Evolutionary conservation across 176 grass and related monocot genomes (phyloP).

Genomic region (Aegilops tauschii): DNA sequence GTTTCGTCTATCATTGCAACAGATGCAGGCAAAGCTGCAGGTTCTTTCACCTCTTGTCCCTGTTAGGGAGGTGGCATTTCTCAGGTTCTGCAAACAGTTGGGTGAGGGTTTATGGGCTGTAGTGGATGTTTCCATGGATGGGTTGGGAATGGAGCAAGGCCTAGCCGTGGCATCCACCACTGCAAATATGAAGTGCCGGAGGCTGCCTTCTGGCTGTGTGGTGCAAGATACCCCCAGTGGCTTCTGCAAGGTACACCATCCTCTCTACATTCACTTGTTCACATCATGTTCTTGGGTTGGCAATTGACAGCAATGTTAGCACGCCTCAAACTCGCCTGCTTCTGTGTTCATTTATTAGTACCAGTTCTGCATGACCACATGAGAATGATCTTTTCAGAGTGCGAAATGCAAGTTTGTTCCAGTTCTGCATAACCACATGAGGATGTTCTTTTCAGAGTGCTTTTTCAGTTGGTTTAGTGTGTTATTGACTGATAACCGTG

Average conservation of each 20-base stretch:
- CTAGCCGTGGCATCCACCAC: conserved; percentile 19
- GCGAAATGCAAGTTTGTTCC: conserved; percentile 17
- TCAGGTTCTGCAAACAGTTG: conserved; percentile 85
- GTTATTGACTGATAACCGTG: conserved; percentile 34
- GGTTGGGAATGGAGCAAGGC: conserved; percentile 44
- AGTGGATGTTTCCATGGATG: conserved; percentile 89
- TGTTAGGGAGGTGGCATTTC: conserved; percentile 63
- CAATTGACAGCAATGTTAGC: neutral
- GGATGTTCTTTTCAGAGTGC: conserved; percentile 3
- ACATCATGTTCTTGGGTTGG: neutral
- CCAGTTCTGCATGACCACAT: conserved; percentile 19
- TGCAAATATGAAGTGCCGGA: conserved; percentile 50
- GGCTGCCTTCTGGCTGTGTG: conserved; percentile 88
- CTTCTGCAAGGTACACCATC: conserved; percentile 64
- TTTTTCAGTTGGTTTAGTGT: conserved; percentile 19
- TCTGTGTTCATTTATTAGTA: neutral
- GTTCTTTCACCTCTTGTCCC: conserved; percentile 89
- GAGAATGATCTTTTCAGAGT: conserved; percentile 8
- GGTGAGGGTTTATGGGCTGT: conserved; percentile 70
- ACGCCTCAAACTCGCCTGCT: neutral
- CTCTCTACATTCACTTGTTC: neutral
- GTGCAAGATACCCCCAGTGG: conserved; percentile 76
- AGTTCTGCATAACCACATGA: conserved; percentile 15
- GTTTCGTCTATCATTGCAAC: conserved; percentile 28
- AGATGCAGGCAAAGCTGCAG: conserved; percentile 91